phyloP scores from a whole-genome alignment of 2,329 filamentous ascomycete genomes.

The Lachnellula cervina region DNA sequence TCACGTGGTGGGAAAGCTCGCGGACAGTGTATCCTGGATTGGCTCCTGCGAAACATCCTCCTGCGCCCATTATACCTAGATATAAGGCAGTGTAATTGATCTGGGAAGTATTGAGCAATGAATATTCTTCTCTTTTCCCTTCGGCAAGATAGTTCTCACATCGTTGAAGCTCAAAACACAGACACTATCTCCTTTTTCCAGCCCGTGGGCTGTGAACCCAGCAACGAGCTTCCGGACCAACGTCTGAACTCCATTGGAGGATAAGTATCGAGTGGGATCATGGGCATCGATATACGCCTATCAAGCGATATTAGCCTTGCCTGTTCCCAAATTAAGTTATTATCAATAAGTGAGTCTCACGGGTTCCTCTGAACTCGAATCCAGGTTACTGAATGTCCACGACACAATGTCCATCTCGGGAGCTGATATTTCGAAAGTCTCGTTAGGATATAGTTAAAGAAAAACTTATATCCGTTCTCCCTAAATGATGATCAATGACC shows the following conservation, averaged over 20 bases:
- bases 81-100: conserved; percentile 17
- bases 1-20: conserved; percentile 17
- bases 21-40: conserved; percentile 17
- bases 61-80: conserved; percentile 18
- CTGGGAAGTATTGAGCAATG: background rate
- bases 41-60: conserved; percentile 17
- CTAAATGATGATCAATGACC: too few relatives aligned
- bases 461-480: too few relatives aligned
- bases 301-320: background rate
- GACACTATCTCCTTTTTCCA: conserved; percentile 15
- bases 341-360: conserved; percentile 3
- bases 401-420: background rate
- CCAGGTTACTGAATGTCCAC: conserved; percentile 3
- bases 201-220: conserved; percentile 10
- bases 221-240: conserved; percentile 9
- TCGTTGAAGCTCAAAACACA: conserved; percentile 16
- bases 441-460: too few relatives aligned
- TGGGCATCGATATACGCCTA: conserved; percentile 2
- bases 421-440: too few relatives aligned
- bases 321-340: background rate
- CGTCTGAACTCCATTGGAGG: conserved; percentile 3
- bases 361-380: background rate
- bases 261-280: background rate
- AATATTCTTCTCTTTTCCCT: background rate
- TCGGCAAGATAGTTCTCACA: conserved; percentile 4